phyloP scores from a whole-genome alignment of 768 basidiomycete genomes.

The Termitomyces sp. region DNA sequence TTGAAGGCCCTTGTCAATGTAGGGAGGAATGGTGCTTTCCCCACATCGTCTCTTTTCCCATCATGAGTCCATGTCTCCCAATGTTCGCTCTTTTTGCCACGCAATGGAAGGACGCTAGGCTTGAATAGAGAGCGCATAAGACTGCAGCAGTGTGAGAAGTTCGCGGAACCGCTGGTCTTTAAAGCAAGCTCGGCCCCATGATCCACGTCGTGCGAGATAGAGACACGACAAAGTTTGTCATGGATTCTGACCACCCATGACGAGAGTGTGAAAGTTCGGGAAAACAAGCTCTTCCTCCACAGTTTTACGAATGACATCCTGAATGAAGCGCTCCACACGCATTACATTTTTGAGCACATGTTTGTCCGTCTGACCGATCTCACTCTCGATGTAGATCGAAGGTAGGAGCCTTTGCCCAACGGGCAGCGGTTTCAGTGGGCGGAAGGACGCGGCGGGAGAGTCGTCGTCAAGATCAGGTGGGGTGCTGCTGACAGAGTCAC shows the following conservation, averaged over 20 bases:
- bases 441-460: constrained; percentile 29
- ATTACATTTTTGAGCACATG: constrained; percentile 96
- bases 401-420: constrained; percentile 82
- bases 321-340: constrained; percentile 91
- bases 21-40: neutral
- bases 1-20: neutral
- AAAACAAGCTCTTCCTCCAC: constrained; percentile 95
- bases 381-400: constrained; percentile 88
- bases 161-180: neutral
- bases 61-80: neutral
- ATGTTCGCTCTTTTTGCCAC: neutral
- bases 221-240: neutral
- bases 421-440: constrained; percentile 62
- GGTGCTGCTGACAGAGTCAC: constrained; percentile 39
- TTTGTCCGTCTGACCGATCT: constrained; percentile 94
- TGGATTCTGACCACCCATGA: constrained; percentile 22
- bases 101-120: neutral
- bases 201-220: neutral
- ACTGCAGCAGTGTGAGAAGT: neutral
- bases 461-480: constrained; percentile 66
- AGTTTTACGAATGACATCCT: constrained; percentile 92
- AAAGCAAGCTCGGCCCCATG: neutral
- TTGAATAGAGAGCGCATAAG: neutral
- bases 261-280: constrained; percentile 87
- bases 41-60: neutral